Evolutionary conservation across 805 yeast genomes (phyloP).

Genomic region (Teunomyces tritomae): DNA sequence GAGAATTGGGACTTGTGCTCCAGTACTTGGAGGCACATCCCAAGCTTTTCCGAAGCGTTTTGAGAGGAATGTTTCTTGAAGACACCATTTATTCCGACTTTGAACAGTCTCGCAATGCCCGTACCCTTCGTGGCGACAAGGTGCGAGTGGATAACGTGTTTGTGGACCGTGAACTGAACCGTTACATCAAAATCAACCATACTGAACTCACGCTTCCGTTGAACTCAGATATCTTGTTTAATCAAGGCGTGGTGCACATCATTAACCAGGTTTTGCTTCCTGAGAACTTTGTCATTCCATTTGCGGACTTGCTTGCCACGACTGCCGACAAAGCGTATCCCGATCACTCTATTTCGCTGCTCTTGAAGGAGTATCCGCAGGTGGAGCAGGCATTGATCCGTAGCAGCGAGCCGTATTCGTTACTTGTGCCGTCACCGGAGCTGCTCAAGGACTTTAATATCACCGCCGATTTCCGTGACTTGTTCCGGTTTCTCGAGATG

Average conservation of each 20-base stretch:
- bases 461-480: constrained; percentile 37
- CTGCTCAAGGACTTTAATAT: constrained; percentile 54
- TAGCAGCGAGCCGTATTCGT: constrained; percentile 44
- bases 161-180: constrained; percentile 19
- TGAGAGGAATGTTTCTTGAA: constrained; percentile 60
- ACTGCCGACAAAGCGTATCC: constrained; percentile 41
- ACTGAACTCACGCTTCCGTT: constrained; percentile 34
- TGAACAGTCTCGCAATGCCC: constrained; percentile 12
- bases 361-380: constrained; percentile 44
- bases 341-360: constrained; percentile 37
- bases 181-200: constrained; percentile 27
- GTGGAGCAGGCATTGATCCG: constrained; percentile 38
- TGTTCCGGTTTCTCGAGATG: constrained; percentile 56
- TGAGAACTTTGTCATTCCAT: constrained; percentile 46
- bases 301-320: constrained; percentile 54
- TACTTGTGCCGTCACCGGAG: constrained; percentile 68
- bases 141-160: constrained; percentile 20
- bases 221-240: constrained; percentile 67
- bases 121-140: constrained; percentile 27
- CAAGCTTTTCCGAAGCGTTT: constrained; percentile 47
- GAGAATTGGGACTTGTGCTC: constrained; percentile 53
- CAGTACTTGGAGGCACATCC: constrained; percentile 56
- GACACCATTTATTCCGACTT: constrained; percentile 68
- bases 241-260: constrained; percentile 83
- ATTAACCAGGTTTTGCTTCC: constrained; percentile 60